phyloP scores from a whole-genome alignment of 2,329 filamentous ascomycete genomes.

The Boeremia exigua region DNA sequence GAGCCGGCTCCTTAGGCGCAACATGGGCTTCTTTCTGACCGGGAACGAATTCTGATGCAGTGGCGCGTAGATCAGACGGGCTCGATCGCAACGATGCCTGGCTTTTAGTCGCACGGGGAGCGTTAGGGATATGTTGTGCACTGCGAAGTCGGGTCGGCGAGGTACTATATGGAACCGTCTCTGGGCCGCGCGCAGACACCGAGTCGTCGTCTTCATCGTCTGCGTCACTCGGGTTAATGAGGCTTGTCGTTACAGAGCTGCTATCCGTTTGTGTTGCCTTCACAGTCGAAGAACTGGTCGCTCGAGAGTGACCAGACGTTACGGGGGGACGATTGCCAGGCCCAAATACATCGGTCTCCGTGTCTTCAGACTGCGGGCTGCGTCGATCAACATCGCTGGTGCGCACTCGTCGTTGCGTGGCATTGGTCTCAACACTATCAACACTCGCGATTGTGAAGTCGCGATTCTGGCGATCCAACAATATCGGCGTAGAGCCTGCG shows the following conservation, averaged over 20 bases:
- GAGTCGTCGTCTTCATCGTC: conserved; percentile 6
- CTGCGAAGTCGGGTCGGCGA: conserved; percentile 17
- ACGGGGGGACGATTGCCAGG: neutral
- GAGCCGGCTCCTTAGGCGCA: neutral
- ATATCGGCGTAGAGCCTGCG: conserved; percentile 26
- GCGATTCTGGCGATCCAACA: neutral
- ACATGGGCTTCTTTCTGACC: neutral
- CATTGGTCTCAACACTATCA: neutral
- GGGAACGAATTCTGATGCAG: conserved; percentile 41
- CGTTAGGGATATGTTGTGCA: conserved; percentile 11
- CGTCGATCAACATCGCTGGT: neutral
- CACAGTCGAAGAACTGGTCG: conserved; percentile 26
- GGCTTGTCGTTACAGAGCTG: conserved; percentile 11
- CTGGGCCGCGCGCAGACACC: neutral
- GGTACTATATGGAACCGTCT: neutral
- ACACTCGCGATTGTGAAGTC: neutral
- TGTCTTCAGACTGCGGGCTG: neutral
- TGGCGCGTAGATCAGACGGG: conserved; percentile 38
- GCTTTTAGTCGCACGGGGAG: conserved; percentile 11
- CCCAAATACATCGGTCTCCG: neutral
- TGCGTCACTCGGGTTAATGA: neutral
- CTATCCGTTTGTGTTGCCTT: conserved; percentile 11
- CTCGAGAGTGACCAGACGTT: conserved; percentile 3
- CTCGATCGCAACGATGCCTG: conserved; percentile 25
- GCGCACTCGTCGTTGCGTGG: neutral